Conservation (phyloP, 169 alveolate genomes). For the Plasmodium sp. region DNA sequence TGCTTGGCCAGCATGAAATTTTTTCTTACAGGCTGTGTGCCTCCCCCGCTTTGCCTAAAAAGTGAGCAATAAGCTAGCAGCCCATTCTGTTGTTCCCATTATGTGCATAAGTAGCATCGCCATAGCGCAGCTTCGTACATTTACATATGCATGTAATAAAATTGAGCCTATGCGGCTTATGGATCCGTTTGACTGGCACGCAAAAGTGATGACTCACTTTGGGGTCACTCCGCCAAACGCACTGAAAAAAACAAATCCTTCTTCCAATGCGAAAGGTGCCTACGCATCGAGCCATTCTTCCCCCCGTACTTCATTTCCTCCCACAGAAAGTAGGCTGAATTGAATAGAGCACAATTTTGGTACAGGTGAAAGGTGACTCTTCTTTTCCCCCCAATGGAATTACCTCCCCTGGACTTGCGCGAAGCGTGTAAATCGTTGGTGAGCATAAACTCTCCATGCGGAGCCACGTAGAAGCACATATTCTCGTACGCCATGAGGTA, state of each 20-base stretch:
- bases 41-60: background rate
- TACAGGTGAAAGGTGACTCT: conserved; percentile 41
- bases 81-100: background rate
- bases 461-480: background rate
- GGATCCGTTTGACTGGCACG: background rate
- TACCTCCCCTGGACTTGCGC: too few species aligned
- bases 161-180: background rate
- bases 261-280: conserved; percentile 18
- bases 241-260: conserved; percentile 32
- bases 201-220: background rate
- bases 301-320: conserved; percentile 30
- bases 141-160: background rate
- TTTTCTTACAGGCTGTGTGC: background rate
- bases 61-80: background rate
- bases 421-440: background rate
- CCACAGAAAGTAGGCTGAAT: conserved; percentile 34
- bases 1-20: background rate
- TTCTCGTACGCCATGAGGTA: conserved; percentile 38
- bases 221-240: background rate
- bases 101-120: background rate
- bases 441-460: conserved; percentile 1
- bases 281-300: conserved; percentile 12
- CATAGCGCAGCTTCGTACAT: background rate
- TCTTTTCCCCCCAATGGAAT: background rate
- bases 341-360: conserved; percentile 24